These are phyloP conservation scores for Tulasnella sp. DNA, from an alignment of 768 basidiomycete genomes.

Conservation along the genomic window DNA sequence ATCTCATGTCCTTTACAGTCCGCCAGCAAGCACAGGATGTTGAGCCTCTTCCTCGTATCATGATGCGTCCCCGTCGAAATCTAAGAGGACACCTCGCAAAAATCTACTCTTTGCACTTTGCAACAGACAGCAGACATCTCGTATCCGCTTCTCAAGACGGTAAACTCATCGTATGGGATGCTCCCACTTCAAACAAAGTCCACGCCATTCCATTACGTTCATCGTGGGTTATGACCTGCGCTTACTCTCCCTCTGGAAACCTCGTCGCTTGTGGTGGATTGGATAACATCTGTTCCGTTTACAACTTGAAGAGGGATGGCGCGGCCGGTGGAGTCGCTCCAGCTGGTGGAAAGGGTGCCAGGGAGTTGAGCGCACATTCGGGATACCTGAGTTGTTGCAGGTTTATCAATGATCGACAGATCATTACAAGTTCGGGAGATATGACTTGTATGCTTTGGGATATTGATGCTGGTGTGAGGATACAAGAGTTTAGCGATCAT, in stretches of 20 bases:
- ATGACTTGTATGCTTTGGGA: conserved; percentile 99
- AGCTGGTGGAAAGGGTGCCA: conserved; percentile 73
- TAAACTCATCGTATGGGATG: conserved; percentile 99
- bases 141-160: conserved; percentile 99
- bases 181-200: conserved; percentile 99
- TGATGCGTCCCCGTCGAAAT: conserved; percentile 90
- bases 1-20: conserved; percentile 37
- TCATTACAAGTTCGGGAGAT: conserved; percentile 93
- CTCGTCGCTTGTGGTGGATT: conserved; percentile 98
- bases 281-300: conserved; percentile 98
- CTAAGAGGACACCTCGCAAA: conserved; percentile 97
- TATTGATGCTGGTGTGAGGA: conserved; percentile 90
- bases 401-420: conserved; percentile 97
- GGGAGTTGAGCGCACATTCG: conserved; percentile 93
- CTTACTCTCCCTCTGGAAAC: conserved; percentile 92
- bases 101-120: conserved; percentile 99
- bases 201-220: conserved; percentile 96
- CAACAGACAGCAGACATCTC: conserved; percentile 89
- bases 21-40: conserved; percentile 98
- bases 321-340: conserved; percentile 41
- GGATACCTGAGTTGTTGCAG: conserved; percentile 97
- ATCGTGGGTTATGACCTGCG: conserved; percentile 99
- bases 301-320: conserved; percentile 51
- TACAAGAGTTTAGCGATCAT: conserved; percentile 99
- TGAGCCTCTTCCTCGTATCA: conserved; percentile 87